Base-by-base conservation (phyloP, 106 monocot species). In the Gastrodia elata region DNA sequence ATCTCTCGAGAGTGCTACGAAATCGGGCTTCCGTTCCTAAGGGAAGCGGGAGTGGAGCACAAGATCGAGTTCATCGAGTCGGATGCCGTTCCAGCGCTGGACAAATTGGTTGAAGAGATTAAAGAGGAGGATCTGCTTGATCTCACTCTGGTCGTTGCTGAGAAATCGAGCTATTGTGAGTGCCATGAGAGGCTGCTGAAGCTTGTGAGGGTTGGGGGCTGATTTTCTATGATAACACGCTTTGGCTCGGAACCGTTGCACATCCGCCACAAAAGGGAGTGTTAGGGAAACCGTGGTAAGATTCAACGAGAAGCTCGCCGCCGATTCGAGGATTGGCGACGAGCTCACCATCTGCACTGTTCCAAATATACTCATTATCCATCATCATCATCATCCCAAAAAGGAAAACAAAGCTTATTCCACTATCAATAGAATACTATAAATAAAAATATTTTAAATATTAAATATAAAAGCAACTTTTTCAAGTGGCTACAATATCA, bases 181-280 rank as follows among this genome's bases (percentile, higher is more conserved):
- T 86, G 86, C 75, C 89, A 89, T 48, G 83, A 89, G 75, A 27
- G 83, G 25, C 18, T 87, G 15, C 1, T 89, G 26, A 76, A 83
- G 80, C 79, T 93, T 11, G 79, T 89, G 7, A 82, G 68, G 35
- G 79, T 89, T 3, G 83, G 80, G 90, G 90, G 6, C n/a, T 78
- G 20, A 81, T 91, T 4, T 76, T 68, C 0, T 91, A 91, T 26
- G 90, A 90, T 55, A 91, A 87, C 80, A 84, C 87, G 0, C 78
- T 91, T 8, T 91, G 87, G 91, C 73, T 65, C 4, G 90, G 87
- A 2, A 74, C 67, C 2, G 87, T 91, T 38, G 82, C 75, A 1
- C 40, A 14, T 10, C 79, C 78, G 11, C 57, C 77, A 27, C 64
- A 83, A 11, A 30, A 67, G 1, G 30, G 56, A 2, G 5, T 6